Evolutionary conservation across 129 eudicot species (phyloP).

Genomic region (Tagetes erecta): DNA sequence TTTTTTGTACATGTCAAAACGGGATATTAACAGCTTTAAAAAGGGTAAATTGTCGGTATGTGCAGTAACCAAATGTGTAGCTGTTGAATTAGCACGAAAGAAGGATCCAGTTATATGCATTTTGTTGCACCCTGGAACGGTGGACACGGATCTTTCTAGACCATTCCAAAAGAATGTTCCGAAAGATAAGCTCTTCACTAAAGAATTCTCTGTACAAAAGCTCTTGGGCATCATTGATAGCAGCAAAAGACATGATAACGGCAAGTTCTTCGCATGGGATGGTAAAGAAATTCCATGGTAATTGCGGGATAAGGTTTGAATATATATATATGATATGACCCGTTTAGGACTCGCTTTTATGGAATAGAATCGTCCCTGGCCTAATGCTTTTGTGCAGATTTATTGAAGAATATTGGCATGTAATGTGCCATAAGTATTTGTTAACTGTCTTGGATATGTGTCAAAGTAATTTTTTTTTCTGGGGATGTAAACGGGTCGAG

Average conservation of each 20-base stretch:
- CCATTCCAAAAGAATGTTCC: conserved; percentile 94
- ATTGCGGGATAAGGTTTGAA: conserved; percentile 16
- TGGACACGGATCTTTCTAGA: conserved; percentile 82
- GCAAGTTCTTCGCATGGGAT: conserved; percentile 98
- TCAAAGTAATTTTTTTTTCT: no score
- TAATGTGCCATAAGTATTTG: neutral
- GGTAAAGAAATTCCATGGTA: conserved; percentile 96
- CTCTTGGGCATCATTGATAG: conserved; percentile 64
- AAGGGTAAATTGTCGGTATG: neutral
- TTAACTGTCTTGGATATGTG: neutral
- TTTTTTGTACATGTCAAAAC: neutral
- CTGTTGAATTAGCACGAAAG: conserved; percentile 85
- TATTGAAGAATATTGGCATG: neutral
- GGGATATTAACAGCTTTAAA: neutral
- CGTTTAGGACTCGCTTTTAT: neutral
- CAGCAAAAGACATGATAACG: conserved; percentile 69
- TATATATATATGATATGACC: neutral
- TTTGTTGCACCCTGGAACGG: conserved; percentile 93
- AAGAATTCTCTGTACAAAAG: conserved; percentile 79
- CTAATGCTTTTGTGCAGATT: neutral
- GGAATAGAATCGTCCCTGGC: no score
- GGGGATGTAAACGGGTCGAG: no score
- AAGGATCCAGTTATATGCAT: conserved; percentile 86
- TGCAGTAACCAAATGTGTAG: conserved; percentile 78
- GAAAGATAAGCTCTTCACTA: conserved; percentile 78